Evolutionary conservation across 2,329 filamentous ascomycete species (phyloP), one percentile per base, ranked within the genome.

Genomic region (Calonectria crousiana): DNA sequence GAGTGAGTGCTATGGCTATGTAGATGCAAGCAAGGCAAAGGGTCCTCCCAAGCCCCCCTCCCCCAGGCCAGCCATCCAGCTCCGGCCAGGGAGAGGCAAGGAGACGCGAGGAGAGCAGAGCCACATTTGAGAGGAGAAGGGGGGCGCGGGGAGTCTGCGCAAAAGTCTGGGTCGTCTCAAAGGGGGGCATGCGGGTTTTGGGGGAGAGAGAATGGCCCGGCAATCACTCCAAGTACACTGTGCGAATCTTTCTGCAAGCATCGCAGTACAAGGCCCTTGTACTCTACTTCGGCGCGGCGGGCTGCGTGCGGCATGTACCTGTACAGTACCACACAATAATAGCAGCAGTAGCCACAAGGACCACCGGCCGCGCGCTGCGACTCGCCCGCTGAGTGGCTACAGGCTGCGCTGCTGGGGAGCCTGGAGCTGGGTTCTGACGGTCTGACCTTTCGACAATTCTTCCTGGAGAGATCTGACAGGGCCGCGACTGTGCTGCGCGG

Each of bases 281-380:
- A 84, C 83, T 83, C 80, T 84, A 83, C 82, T 74, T 85, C 77
- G 78, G 80, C 76, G 81, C 78, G 80, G 79, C 78, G 79, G 79
- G 77, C 79, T 79, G 79, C 77, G 78, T 76, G 75, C 67, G 70
- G 62, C 76, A 78, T 79, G 84, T 86, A 84, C 81, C 83, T 79
- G 76, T 84, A 86, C 84, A 85, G 84, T 85, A 85, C 83, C 83
- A 72, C 78, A 74, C 77, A 81, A 78, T 76, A 78, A 77, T 79
- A 80, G 77, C 72, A 80, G 74, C 77, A 78, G 76, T 47, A 74
- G 77, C 73, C 72, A 76, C 74, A 36, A 78, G 75, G 74, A 75
- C 74, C 69, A 74, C 76, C 28, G 53, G 74, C 77, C 76, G 58
- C 74, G 52, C 51, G 76, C 56, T 76, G 77, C 78, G 75, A 69